Evolutionary conservation across 2,329 filamentous ascomycete genomes (phyloP).

Genomic region (Ophiostoma australiae): DNA sequence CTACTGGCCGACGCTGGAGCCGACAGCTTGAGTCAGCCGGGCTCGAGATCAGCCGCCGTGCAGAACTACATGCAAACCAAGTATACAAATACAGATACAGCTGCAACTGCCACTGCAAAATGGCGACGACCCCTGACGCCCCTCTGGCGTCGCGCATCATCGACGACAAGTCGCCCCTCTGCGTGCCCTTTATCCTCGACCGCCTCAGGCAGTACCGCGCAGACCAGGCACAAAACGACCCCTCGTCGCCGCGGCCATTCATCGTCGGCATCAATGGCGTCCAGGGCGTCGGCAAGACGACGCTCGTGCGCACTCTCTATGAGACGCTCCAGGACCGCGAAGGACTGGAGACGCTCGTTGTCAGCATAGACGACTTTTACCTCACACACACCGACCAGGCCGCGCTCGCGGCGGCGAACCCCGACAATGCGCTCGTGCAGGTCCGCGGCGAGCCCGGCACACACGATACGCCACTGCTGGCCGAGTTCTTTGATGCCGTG

Average conservation of each 20-base stretch:
- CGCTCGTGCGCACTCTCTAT: conserved; percentile 66
- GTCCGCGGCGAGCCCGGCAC: conserved; percentile 79
- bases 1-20: neutral
- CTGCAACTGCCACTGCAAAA: too few species aligned
- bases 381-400: conserved; percentile 65
- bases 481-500: conserved; percentile 56
- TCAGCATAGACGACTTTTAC: conserved; percentile 89
- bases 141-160: conserved; percentile 44
- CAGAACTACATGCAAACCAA: neutral
- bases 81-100: neutral
- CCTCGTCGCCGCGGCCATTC: conserved; percentile 54
- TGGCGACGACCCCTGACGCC: conserved; percentile 30
- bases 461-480: conserved; percentile 67
- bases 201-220: conserved; percentile 37
- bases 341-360: conserved; percentile 60
- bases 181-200: conserved; percentile 69
- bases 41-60: neutral
- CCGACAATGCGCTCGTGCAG: conserved; percentile 69
- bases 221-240: neutral
- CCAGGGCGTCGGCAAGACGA: conserved; percentile 90
- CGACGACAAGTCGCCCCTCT: conserved; percentile 74
- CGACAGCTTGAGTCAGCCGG: neutral
- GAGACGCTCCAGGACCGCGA: conserved; percentile 53
- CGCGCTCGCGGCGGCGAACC: conserved; percentile 58
- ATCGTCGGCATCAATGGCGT: conserved; percentile 86